A percentile compares a stretch with the other conserved stretches of the same genome.
Evolutionary conservation across 306 rosid species (phyloP).

Genomic region (Rosa rugosa): DNA sequence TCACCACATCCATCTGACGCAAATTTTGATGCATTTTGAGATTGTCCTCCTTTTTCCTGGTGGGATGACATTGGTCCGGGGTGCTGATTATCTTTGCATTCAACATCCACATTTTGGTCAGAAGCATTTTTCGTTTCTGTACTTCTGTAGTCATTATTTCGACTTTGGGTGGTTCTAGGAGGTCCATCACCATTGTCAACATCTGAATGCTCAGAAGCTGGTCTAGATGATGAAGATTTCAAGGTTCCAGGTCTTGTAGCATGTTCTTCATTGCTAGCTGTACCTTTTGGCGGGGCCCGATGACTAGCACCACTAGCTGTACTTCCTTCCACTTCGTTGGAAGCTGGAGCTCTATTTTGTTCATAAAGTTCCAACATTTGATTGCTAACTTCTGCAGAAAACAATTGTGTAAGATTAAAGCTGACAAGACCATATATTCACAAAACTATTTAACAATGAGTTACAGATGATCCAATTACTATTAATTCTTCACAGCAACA

Average conservation of each 20-base stretch:
- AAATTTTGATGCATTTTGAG: conserved; percentile 40
- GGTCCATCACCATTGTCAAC: conserved; percentile 54
- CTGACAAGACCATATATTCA: conserved; percentile 1
- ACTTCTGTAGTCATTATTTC: conserved; percentile 59
- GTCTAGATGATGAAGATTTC: conserved; percentile 58
- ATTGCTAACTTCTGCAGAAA: conserved; percentile 92
- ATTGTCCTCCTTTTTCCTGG: conserved; percentile 49
- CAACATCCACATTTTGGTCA: conserved; percentile 56
- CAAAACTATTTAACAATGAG: neutral
- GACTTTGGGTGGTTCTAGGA: conserved; percentile 40
- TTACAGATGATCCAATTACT: neutral
- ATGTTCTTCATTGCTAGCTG: conserved; percentile 62
- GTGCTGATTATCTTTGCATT: conserved; percentile 50
- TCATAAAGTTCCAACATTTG: conserved; percentile 98
- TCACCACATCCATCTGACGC: conserved; percentile 42
- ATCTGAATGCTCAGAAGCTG: conserved; percentile 45
- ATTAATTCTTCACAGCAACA: neutral
- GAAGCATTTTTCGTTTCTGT: conserved; percentile 43
- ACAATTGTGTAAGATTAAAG: conserved; percentile 27
- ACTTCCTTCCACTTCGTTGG: conserved; percentile 75
- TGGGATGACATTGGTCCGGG: neutral
- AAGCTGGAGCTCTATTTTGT: conserved; percentile 74
- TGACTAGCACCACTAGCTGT: conserved; percentile 50
- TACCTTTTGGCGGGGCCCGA: conserved; percentile 42
- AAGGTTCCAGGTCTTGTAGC: conserved; percentile 44